Evolutionary conservation across 208 protist species (phyloP), one percentile per base, ranked within the genome.

Genomic region (Trypanosoma cruzi): DNA sequence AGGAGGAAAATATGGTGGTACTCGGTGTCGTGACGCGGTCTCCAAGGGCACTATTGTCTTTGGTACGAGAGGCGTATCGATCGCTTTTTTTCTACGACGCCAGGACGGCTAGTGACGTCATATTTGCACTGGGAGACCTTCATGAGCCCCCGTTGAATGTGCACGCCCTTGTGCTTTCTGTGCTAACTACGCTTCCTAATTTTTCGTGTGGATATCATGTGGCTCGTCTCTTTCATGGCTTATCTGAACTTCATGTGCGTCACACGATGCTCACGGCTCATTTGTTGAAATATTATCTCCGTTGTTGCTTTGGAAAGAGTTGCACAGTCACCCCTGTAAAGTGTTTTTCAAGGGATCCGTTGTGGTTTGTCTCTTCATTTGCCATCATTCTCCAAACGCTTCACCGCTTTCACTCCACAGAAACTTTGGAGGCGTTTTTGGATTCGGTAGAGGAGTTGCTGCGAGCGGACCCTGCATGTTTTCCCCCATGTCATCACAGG

Each of bases 231-330:
- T 62, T 85, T 20, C 53, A 73, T n/a, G 80, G 79, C 10, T 63
- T 89, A 10, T 85, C 84, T 1, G 32, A 50, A 7, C 57, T 89
- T 11, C 60, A 36, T 10, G 37, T 84, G 7, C 68, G 66, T 18
- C 80, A 82, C 26, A 16, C 44, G 13, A 73, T 85, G 72, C 58
- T 84, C 2, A 85, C 77, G 0, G 77, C 84, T 0, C 70, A 85
- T 68, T 20, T 89, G 8, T 58, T 89, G 5, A 73, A 83, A 36
- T 16, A 56, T 24, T 79, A 79, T 66, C 34, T 80, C 34, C 75
- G 75, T 22, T 65, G 69, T 57, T 69, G 40, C 29, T 75, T 59
- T 55, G 42, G 16, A 2, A 37, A 55, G 2, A 7, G 14, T 3
- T 8, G n/a, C 11, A 3, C 29, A 16, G 18, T 55, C 14, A 10